These are phyloP conservation scores for Neurospora sublineolata DNA, from an alignment of 495 filamentous ascomycete genomes.

Conservation along the genomic window DNA sequence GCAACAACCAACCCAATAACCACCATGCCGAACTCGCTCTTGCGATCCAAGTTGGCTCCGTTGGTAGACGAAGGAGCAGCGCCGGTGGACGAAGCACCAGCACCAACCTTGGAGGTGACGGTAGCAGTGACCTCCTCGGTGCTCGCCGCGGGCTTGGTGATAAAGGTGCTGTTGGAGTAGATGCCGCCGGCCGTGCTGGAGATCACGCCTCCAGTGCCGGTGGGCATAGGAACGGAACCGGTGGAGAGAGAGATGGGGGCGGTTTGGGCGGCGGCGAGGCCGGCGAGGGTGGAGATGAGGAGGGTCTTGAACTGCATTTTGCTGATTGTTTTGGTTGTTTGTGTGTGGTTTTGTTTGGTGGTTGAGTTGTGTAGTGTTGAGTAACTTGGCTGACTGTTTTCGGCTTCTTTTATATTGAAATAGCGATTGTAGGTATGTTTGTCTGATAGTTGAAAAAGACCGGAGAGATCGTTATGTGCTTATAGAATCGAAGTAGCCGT, in stretches of 20 bases:
- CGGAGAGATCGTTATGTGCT: neutral
- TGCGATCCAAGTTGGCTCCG: neutral
- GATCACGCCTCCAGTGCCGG: neutral
- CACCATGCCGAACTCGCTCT: slow-evolving; percentile 9
- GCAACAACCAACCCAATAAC: slow-evolving; percentile 18
- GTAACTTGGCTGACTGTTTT: neutral
- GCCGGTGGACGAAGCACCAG: neutral
- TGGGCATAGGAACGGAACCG: neutral
- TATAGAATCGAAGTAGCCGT: neutral
- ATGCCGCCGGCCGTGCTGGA: neutral
- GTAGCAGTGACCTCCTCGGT: neutral
- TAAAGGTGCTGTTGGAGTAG: neutral
- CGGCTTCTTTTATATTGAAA: neutral
- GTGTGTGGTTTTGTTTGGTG: neutral
- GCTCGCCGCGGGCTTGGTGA: neutral
- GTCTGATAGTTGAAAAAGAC: neutral
- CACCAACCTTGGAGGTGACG: neutral
- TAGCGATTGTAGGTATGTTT: neutral
- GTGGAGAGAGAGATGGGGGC: neutral
- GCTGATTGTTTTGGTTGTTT: neutral
- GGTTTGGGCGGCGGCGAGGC: slow-evolving; percentile 7
- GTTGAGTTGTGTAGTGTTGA: neutral
- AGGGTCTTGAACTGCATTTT: slow-evolving; percentile 18
- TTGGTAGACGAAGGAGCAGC: neutral
- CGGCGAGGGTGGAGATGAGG: slow-evolving; percentile 15